Conservation (phyloP, 805 yeast genomes). For the Pichia heedii region DNA sequence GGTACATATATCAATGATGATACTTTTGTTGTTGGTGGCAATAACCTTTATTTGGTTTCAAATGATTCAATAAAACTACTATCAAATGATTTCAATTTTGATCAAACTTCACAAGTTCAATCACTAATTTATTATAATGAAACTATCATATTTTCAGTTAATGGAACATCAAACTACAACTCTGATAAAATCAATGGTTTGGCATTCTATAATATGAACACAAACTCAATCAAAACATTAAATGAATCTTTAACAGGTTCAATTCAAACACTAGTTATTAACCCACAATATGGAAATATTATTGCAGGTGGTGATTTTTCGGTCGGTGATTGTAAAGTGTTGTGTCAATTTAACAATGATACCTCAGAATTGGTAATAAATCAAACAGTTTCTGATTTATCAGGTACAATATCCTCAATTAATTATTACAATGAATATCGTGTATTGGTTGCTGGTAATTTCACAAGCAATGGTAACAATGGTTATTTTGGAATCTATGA, state of each 20-base stretch:
- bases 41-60: slow-evolving; percentile 9
- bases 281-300: slow-evolving; percentile 35
- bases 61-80: slow-evolving; percentile 1
- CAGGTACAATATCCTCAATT: slow-evolving; percentile 49
- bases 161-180: slow-evolving; percentile 27
- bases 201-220: slow-evolving; percentile 41
- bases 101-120: slow-evolving; percentile 15
- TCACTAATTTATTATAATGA: slow-evolving; percentile 30
- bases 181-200: slow-evolving; percentile 33
- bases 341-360: slow-evolving; percentile 56
- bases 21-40: slow-evolving; percentile 53
- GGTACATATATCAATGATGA: slow-evolving; percentile 42
- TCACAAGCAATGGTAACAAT: slow-evolving; percentile 27
- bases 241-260: slow-evolving; percentile 27
- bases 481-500: slow-evolving; percentile 46
- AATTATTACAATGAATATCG: slow-evolving; percentile 33
- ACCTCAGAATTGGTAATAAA: slow-evolving; percentile 17
- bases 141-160: slow-evolving; percentile 37
- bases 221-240: slow-evolving; percentile 33
- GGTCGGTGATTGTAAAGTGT: slow-evolving; percentile 37
- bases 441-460: slow-evolving; percentile 44
- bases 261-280: slow-evolving; percentile 34
- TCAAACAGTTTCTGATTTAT: slow-evolving; percentile 43
- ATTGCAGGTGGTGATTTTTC: slow-evolving; percentile 70
- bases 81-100: slow-evolving; percentile 13